Evolutionary conservation across 257 asterid genomes (phyloP), one percentile per base, ranked within the genome.

Genomic region (Plantago major): DNA sequence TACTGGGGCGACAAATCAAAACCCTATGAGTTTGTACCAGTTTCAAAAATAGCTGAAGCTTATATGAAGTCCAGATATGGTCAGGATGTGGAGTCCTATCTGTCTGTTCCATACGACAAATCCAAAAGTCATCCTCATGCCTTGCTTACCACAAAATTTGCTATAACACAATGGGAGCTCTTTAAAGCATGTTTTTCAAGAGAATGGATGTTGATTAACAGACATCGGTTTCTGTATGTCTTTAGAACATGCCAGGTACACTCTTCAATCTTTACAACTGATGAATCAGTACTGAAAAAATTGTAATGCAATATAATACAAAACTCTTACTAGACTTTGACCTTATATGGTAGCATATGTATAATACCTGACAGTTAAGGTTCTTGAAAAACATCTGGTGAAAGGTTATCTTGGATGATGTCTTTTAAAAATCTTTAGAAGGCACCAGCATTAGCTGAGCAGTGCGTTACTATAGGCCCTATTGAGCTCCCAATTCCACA

Each of bases 171-270:
- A 70, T 72, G 68, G 88, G 96, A 84, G 73, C 90, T 90, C 71
- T 81, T 84, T 52, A 84, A 68, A 75, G 90, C 93, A 58, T 90
- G 97, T 67, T 84, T 90, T 68, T 60, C 68, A 11, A 75, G 97
- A 68, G 97, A 90, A 77, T 48, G 81, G 63, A 91, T 90, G 82
- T 86, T 87, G 47, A 83, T 90, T 42, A 72, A 67, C 47, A 84
- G 97, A 67, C 87, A 87, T 72, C 70, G 85, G 16, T 83, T 80
- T 73, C 82, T 90, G 60, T 90, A 90, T 59, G 70, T 76, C 70
- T 90, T 87, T 67, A 83, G 86, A 74, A 90, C 95, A 50, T 81
- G 67, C 65, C 96, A 90, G 96, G 97, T 90, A 71, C 14, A 9
- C 56, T 51, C 30, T 33, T 33, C 40, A 33, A 5, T 33, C 40